Base-by-base conservation (phyloP, 257 asterid species). In the Plantago major region DNA sequence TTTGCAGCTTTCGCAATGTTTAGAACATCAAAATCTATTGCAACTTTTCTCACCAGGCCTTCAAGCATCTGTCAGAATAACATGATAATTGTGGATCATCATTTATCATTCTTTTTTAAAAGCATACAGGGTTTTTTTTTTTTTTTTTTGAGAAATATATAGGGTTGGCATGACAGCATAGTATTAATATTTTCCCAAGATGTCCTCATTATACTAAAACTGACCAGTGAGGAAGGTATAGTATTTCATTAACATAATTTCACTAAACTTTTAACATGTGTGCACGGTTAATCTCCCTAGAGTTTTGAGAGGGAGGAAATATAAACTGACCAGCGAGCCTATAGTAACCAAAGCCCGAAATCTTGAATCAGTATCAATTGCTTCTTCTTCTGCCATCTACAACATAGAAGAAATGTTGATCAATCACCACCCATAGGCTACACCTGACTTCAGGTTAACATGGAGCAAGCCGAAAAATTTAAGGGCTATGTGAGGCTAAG, bases 321-420 rank as follows among this genome's bases (percentile, higher is more conserved):
- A 33, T 55, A 44, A 10, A 65, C 74, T n/a, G 81, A 92, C 99
- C 84, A 93, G 79, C 12, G 99, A 85, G 67, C 99, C 99, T 68
- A 93, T 89, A 69, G 99, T 88, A 72, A 93, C 99, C 78, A 93
- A 67, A 74, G 85, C 90, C 66, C 99, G 89, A 62, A 81, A 93
- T 73, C 79, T 81, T 26, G 95, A 72, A 80, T 93, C 99, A 60
- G 76, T 63, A 57, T 80, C 96, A 13, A 83, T 51, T 30, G 72
- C 75, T 76, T 67, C 95, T 66, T 71, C 96, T 82, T 89, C 99
- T 57, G 97, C 96, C 81, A 89, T 85, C 99, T 93, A 64, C 42
- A 63, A 55, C 45, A 17, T 56, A 55, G 19, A 47, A 17, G 45
- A 62, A 62, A 30, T 26, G 51, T 37, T 19, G 67, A 51, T 48